Base-by-base conservation (phyloP, 495 filamentous ascomycete species). In the Hypoxylon trugodes region DNA sequence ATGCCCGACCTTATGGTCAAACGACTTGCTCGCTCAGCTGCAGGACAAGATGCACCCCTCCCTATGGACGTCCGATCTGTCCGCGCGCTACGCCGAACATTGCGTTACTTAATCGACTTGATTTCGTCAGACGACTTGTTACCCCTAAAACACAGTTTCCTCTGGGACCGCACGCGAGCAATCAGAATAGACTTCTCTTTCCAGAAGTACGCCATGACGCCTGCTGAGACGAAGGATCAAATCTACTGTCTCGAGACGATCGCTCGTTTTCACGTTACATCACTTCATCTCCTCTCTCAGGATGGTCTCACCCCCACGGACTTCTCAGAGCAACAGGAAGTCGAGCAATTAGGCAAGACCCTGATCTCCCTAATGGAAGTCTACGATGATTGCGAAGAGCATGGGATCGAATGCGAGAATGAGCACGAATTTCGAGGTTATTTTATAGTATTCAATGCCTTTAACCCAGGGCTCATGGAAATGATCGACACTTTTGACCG, bases 371-470 rank as follows among this genome's bases (percentile, higher is more conserved):
- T 99, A 2, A 90, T 92, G 70, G 90, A 96, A 59, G 89, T 93
- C 55, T 96, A 96, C 69, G 92, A 96, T 49, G 88, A 92, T 57
- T 89, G 87, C 70, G 76, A 73, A 16, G 73, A 75, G 13, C 78
- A 79, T 45, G 69, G 68, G 1, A 76, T 84, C 18, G 37, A 53
- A 10, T 84, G 81, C 46, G 70, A 77, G 46, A 96, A 97, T 62
- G 95, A 98, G 71, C 79, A 87, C 10, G 95, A 99, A 71, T 96
- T 98, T 65, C 84, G 91, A 35, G 90, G 93, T 1, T 97, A 97
- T 72, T 90, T 89, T 54, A 87, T 97, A 64, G 82, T 98, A 48
- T 88, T 96, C 60, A 89, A 94, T 51, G 86, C 91, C 1, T 83
- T 89, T 50, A 88, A 91, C 65, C 86, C 90, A 9, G 87, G 89